phyloP scores from a whole-genome alignment of 805 yeast species.

The Metschnikowia vanudenii region DNA sequence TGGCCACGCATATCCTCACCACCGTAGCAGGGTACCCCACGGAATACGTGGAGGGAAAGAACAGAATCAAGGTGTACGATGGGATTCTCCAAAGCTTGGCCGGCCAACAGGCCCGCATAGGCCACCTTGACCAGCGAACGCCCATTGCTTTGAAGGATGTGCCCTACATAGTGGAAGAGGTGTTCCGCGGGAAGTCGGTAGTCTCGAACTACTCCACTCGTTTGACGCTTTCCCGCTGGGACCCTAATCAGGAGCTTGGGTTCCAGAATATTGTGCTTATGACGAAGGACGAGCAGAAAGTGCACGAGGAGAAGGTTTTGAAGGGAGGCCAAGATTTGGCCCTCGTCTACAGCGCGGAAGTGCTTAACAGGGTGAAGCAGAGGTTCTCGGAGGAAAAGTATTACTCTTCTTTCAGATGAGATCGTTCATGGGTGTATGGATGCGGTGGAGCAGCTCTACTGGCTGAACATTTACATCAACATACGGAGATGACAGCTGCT shows the following conservation, averaged over 20 bases:
- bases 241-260: conserved; percentile 58
- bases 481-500: no score
- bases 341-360: conserved; percentile 63
- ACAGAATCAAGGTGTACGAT: conserved; percentile 82
- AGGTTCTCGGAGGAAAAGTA: conserved; percentile 75
- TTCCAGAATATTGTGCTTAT: conserved; percentile 80
- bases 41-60: conserved; percentile 89
- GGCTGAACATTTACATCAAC: no score
- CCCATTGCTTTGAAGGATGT: conserved; percentile 72
- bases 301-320: conserved; percentile 75
- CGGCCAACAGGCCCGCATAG: conserved; percentile 81
- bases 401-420: conserved; percentile 45
- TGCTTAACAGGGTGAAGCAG: conserved; percentile 52
- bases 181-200: conserved; percentile 89
- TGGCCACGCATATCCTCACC: conserved; percentile 81
- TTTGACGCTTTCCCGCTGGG: conserved; percentile 83
- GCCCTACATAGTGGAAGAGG: conserved; percentile 84
- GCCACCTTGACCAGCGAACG: conserved; percentile 69
- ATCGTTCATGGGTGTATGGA: no score
- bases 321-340: conserved; percentile 60
- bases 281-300: conserved; percentile 83
- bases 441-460: no score
- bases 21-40: conserved; percentile 82
- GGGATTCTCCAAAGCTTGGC: conserved; percentile 78
- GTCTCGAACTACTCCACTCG: conserved; percentile 79